A percentile compares a stretch with the other conserved stretches of the same genome.
Conservation (phyloP, 1,284 basidiomycete genomes). For the Microbotryum violaceum region DNA sequence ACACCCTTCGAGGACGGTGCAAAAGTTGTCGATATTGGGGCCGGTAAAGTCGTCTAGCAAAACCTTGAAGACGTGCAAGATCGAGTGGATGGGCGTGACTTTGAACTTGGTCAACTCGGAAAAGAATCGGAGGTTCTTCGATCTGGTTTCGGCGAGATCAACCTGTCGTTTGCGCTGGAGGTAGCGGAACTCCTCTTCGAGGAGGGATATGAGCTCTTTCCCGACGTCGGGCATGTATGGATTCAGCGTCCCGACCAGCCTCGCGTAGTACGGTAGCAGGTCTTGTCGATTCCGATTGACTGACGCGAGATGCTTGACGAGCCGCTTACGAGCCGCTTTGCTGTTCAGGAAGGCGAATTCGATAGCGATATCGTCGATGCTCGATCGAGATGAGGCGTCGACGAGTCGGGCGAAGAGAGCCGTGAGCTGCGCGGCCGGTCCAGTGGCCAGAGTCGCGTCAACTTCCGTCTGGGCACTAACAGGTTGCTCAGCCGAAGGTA, state of each 20-base stretch:
- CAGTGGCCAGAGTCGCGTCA: conserved; percentile 49
- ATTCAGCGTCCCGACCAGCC: conserved; percentile 78
- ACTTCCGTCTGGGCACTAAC: no score
- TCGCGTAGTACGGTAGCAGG: conserved; percentile 84
- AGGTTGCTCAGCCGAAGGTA: not conserved
- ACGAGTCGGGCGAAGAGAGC: conserved; percentile 87
- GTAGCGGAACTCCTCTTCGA: conserved; percentile 94
- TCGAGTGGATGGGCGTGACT: conserved; percentile 84
- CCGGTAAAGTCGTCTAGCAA: conserved; percentile 91
- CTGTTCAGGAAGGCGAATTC: conserved; percentile 96
- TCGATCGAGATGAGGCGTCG: conserved; percentile 81
- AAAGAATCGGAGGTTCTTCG: conserved; percentile 85
- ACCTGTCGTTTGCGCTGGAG: conserved; percentile 90
- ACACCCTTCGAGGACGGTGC: conserved; percentile 85
- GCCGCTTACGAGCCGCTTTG: conserved; percentile 82
- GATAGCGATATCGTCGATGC: conserved; percentile 88
- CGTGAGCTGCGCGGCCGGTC: conserved; percentile 84
- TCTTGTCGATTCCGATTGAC: conserved; percentile 85
- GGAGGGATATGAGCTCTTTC: conserved; percentile 63
- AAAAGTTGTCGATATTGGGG: conserved; percentile 87
- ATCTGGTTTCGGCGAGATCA: conserved; percentile 72
- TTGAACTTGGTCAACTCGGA: conserved; percentile 92
- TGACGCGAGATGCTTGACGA: conserved; percentile 75
- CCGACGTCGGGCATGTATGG: conserved; percentile 92
- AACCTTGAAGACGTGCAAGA: conserved; percentile 93